Percentiles rank a stretch among this genome's conserved stretches.
Conservation (phyloP, 345 rosid species). For the Salix purpurea region DNA sequence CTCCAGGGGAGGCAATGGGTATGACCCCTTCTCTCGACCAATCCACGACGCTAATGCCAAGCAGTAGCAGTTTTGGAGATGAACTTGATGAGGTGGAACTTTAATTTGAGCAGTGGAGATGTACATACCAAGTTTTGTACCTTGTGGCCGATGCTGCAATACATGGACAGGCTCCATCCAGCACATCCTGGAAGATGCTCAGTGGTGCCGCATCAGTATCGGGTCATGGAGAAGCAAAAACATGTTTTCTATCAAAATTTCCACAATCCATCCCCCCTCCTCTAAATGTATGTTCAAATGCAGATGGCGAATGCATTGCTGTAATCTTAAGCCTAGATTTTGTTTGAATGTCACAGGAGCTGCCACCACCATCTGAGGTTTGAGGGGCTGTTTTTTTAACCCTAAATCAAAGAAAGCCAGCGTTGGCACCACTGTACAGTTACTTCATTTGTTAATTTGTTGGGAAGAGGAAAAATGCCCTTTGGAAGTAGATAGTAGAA, state of each 20-base stretch:
- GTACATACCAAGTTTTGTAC: constrained; percentile 55
- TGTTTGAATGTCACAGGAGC: constrained; percentile 13
- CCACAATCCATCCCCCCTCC: neutral
- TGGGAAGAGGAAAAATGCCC: constrained; percentile 31
- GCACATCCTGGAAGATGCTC: constrained; percentile 5
- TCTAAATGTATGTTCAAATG: constrained; percentile 8
- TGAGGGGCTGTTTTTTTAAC: constrained; percentile 31
- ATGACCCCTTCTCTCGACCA: constrained; percentile 28
- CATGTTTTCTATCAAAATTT: neutral
- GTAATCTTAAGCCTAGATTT: neutral
- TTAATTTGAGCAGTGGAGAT: constrained; percentile 40
- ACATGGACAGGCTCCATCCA: constrained; percentile 25
- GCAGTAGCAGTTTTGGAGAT: constrained; percentile 58
- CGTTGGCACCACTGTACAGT: constrained; percentile 43
- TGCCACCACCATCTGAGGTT: constrained; percentile 22
- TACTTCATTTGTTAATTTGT: constrained; percentile 57
- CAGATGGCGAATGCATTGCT: constrained; percentile 20
- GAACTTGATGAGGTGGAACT: constrained; percentile 95
- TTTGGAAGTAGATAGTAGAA: constrained; percentile 26
- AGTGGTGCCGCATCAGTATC: constrained; percentile 16
- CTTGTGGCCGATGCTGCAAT: constrained; percentile 13
- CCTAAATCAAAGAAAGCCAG: constrained; percentile 21
- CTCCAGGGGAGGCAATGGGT: constrained; percentile 37
- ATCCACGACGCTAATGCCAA: constrained; percentile 22
- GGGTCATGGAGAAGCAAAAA: constrained; percentile 6